A percentile compares a stretch with the other conserved stretches of the same genome.
Conservation (phyloP, 495 filamentous ascomycete genomes). For the Lasiosphaeria miniovina region DNA sequence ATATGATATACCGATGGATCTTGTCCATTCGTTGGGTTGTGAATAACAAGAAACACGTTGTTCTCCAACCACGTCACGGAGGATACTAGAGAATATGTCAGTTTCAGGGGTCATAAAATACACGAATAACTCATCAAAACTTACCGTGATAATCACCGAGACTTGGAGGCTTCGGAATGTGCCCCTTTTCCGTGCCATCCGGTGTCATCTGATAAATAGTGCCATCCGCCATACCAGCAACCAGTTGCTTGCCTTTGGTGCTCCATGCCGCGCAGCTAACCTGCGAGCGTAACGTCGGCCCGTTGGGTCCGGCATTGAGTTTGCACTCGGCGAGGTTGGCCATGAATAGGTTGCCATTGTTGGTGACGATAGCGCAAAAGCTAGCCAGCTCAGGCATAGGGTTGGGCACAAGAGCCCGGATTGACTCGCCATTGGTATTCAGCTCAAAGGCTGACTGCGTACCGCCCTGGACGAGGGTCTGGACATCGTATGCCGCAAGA, state of each 20-base stretch:
- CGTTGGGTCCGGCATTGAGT: conserved; percentile 56
- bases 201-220: conserved; percentile 79
- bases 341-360: conserved; percentile 74
- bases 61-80: conserved; percentile 87
- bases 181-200: conserved; percentile 67
- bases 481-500: conserved; percentile 75
- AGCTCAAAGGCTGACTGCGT: conserved; percentile 69
- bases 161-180: conserved; percentile 73
- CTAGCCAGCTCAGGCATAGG: conserved; percentile 63
- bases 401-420: conserved; percentile 78
- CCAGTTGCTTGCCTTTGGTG: conserved; percentile 83
- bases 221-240: conserved; percentile 84
- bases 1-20: conserved; percentile 68
- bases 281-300: conserved; percentile 63
- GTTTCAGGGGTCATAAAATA: neutral
- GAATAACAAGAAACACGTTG: conserved; percentile 73
- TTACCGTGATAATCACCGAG: conserved; percentile 70
- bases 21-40: conserved; percentile 59
- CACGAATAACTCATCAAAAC: conserved; percentile 24
- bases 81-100: conserved; percentile 56
- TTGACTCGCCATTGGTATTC: conserved; percentile 65
- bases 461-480: conserved; percentile 59
- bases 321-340: conserved; percentile 70
- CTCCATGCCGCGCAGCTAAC: conserved; percentile 93
- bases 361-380: conserved; percentile 75